Base-by-base conservation (phyloP, 345 rosid species). In the Eucalyptus urophylla region DNA sequence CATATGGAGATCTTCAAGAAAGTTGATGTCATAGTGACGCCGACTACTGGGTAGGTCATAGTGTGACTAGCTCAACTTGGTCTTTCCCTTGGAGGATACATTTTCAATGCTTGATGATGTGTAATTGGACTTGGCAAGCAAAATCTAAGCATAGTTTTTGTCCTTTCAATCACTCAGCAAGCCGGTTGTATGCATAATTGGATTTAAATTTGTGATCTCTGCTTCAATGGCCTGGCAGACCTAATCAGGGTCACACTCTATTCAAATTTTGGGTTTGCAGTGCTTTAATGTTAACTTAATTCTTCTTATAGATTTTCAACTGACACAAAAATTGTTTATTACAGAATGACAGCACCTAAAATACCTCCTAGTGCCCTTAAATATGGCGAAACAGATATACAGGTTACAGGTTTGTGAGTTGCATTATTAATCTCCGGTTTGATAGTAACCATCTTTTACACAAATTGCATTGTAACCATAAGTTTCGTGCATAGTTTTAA, bases 1-100 rank as follows among this genome's bases (percentile, higher is more conserved):
- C 96, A 94, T 92, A 90, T 97, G 97, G 96, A 96, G 92, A 96
- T 97, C 88, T 97, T 97, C 94, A 94, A 94, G 91, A 94, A 93
- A 89, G 98, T 94, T 89, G 97, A 97, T 92, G 94, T 96, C 92
- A 95, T 96, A 81, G 97, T 97, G 72, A 97, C 96, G 51, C 99
- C 97, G 88, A 95, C 99, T 80, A 92, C 97, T 31, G 99, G 96
- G 99, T 97, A 93, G 27, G 96, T 87, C 56, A 5, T 49, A 44
- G 31, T 86, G n/a, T 50, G 69, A 50, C 53, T 51, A n/a, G 49
- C 88, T 21, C 33, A 62, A 62, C 31, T 62, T 62, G 69, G 69
- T 62, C 6, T 56, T 56, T 62, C 31, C 31, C 31, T 62, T 13
- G 16, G 15, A 62, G 11, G 15, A 62, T 62, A 27, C 69, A 62